Percentiles rank a stretch among this genome's conserved stretches.
Evolutionary conservation across 176 grass and related monocot species (phyloP).

Genomic region (Carex cristatella): DNA sequence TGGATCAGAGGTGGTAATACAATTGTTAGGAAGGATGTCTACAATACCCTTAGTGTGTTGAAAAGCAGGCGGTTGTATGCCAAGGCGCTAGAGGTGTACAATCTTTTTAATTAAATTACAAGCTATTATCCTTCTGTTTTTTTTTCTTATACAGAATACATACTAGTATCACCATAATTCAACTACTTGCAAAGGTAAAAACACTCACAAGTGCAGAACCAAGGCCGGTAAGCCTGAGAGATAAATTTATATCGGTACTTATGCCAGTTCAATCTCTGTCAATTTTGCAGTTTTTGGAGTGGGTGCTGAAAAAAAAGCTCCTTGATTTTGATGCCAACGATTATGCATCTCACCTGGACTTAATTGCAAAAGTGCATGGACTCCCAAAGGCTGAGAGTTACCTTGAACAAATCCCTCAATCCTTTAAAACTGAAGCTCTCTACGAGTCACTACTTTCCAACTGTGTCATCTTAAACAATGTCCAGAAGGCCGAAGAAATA

Average conservation of each 20-base stretch:
- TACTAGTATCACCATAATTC: not conserved
- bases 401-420: conserved; percentile 42
- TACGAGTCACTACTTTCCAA: conserved; percentile 58
- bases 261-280: not conserved
- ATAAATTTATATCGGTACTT: not conserved
- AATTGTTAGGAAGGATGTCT: conserved; percentile 4
- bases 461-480: conserved; percentile 38
- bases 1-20: conserved; percentile 9
- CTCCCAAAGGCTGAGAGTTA: conserved; percentile 53
- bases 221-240: not conserved
- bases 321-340: conserved; percentile 49
- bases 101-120: not conserved
- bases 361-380: conserved; percentile 59
- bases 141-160: not conserved
- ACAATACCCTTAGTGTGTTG: conserved; percentile 6
- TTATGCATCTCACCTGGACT: conserved; percentile 66
- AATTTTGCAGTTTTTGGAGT: conserved; percentile 61
- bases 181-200: not conserved
- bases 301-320: conserved; percentile 40
- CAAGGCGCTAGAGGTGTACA: conserved; percentile 13
- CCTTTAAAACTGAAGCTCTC: conserved; percentile 49
- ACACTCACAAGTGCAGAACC: not conserved
- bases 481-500: conserved; percentile 56
- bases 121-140: not conserved
- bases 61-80: conserved; percentile 9